A percentile compares a stretch with the other conserved stretches of the same genome.
phyloP scores from a whole-genome alignment of 2,329 filamentous ascomycete genomes.

The Calonectria montana region DNA sequence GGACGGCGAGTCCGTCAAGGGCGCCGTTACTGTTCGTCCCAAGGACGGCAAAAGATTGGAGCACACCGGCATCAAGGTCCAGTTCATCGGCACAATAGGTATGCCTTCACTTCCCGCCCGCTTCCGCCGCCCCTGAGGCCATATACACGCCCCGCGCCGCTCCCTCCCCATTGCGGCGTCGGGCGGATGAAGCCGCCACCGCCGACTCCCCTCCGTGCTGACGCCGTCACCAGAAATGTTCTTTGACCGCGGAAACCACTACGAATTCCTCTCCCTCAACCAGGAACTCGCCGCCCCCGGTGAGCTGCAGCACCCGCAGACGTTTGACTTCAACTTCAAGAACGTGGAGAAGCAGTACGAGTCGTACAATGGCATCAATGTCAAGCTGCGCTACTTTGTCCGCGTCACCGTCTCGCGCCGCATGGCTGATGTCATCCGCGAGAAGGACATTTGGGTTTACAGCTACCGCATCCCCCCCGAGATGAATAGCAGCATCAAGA shows the following conservation, averaged over 20 bases:
- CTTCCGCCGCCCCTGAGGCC: conserved; percentile 23
- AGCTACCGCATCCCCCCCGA: conserved; percentile 97
- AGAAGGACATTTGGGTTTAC: conserved; percentile 99
- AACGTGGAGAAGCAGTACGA: conserved; percentile 99
- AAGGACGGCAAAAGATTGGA: conserved; percentile 99
- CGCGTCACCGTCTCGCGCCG: conserved; percentile 95
- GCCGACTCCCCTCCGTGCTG: conserved; percentile 14
- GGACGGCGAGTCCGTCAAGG: conserved; percentile 98
- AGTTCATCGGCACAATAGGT: conserved; percentile 99
- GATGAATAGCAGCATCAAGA: conserved; percentile 99
- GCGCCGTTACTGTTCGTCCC: conserved; percentile 91
- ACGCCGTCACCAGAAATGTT: conserved; percentile 85
- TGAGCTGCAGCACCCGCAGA: conserved; percentile 98
- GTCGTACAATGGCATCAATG: conserved; percentile 99
- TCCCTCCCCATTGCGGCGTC: conserved; percentile 6
- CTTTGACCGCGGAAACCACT: conserved; percentile 98
- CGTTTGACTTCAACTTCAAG: conserved; percentile 99
- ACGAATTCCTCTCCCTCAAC: conserved; percentile 97
- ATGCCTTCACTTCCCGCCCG: conserved; percentile 40
- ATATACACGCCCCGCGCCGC: conserved; percentile 11
- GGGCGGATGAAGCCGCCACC: background rate
- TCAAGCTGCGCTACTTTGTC: conserved; percentile 98
- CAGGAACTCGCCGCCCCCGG: conserved; percentile 97
- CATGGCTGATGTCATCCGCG: conserved; percentile 97
- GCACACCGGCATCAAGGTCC: conserved; percentile 99